Base-by-base conservation (phyloP, 2,329 filamentous ascomycete species). In the Penicillium oxalicum region DNA sequence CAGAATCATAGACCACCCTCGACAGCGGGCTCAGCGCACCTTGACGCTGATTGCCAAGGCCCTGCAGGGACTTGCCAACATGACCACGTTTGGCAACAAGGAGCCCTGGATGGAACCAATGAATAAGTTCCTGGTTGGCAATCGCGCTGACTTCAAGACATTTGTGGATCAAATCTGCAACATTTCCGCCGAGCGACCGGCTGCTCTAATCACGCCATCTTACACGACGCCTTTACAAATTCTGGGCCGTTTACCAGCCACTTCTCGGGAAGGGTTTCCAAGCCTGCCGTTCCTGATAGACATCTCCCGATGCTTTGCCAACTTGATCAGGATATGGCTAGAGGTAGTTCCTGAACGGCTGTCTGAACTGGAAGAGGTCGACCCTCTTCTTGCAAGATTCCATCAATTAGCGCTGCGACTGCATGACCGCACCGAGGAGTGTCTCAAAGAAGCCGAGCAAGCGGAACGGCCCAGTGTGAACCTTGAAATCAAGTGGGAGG, bases 81-180 rank as follows among this genome's bases (percentile, higher is more conserved):
- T 96, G 70, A 88, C 88, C 2, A 89, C 83, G 0, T 96, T 96
- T 64, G 91, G 91, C 36, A 91, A 87, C 63, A 95, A 95, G 65
- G 91, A 97, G 68, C 83, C 86, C n/a, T 97, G 90, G 89, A 96
- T 97, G 91, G 91, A 95, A 70, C 90, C 90, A 0, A 97, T 97
- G 91, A 97, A 96, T 64, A 81, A 80, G 38, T 96, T 96, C 60
- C 74, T 97, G 40, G 78, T 77, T 7, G 76, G 81, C 1, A 85
- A 95, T 61, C 82, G 90, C 18, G 79, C 85, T 59, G 81, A 87
- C 35, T 89, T 96, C 69, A 94, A 91, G 66, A 80, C 84, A 40
- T 96, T 91, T 60, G 86, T 96, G 51, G 91, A 97, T 64, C 78
- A 82, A 28, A 81, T 96, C 40, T 96, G 91, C 72, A 82, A 85